Conservation (phyloP, 1,139 yeast species). For the Candida pseudoviswanathii region DNA sequence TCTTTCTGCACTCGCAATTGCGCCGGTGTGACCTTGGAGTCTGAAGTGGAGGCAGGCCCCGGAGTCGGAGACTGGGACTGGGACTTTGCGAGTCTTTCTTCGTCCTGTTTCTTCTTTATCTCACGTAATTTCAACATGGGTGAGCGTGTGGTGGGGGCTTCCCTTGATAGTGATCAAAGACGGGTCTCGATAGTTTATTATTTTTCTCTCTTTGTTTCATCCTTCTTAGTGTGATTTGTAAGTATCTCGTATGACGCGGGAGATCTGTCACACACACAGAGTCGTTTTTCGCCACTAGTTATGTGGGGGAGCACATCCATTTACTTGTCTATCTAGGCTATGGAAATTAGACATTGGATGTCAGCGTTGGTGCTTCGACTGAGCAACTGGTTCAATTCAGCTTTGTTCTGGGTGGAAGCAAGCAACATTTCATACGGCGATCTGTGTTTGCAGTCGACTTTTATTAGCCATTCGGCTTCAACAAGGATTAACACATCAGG, state of each 20-base stretch:
- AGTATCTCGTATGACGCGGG: not conserved
- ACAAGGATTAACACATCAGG: slow-evolving; percentile 9
- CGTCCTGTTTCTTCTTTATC: slow-evolving; percentile 53
- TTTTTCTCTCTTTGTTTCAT: not conserved
- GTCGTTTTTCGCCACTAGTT: not conserved
- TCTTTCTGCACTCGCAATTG: slow-evolving; percentile 63
- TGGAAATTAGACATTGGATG: not conserved
- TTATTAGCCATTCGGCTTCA: slow-evolving; percentile 18
- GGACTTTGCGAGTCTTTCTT: slow-evolving; percentile 25
- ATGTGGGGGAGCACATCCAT: not conserved
- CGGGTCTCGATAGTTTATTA: not conserved
- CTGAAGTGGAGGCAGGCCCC: slow-evolving; percentile 14
- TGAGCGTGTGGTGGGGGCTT: not conserved
- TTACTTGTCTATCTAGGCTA: not conserved
- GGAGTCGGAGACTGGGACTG: slow-evolving; percentile 11
- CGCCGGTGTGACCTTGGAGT: slow-evolving; percentile 46
- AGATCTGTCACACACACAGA: not conserved
- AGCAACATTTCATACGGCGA: slow-evolving; percentile 15
- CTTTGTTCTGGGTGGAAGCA: not conserved
- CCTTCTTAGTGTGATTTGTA: not conserved
- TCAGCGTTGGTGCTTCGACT: not conserved
- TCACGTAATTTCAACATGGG: slow-evolving; percentile 56
- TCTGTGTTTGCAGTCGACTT: slow-evolving; percentile 14
- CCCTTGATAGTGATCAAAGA: not conserved
- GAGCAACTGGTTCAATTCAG: not conserved